These are phyloP conservation scores for Aspergillus ustus DNA, from an alignment of 2,329 filamentous ascomycete genomes.

Conservation along the genomic window DNA sequence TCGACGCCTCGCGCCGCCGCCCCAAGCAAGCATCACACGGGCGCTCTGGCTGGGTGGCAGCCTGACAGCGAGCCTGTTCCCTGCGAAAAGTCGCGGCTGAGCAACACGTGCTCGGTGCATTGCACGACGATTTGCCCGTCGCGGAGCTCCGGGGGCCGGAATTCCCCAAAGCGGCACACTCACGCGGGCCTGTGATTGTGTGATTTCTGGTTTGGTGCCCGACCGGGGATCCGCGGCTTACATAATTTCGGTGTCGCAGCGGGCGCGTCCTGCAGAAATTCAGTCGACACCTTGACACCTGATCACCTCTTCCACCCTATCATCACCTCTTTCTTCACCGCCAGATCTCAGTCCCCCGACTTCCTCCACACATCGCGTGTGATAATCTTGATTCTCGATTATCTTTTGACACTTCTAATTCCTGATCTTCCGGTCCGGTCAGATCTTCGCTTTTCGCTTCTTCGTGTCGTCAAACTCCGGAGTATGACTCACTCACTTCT, in stretches of 20 bases:
- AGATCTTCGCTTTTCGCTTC: constrained; percentile 11
- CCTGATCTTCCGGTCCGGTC: neutral
- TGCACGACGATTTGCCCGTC: neutral
- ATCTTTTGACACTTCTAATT: constrained; percentile 9
- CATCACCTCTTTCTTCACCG: constrained; percentile 23
- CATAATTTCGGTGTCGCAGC: constrained; percentile 28
- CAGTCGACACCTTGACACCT: neutral
- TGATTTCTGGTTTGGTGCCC: constrained; percentile 18
- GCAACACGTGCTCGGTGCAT: neutral
- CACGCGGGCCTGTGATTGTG: constrained; percentile 1
- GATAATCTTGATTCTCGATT: neutral
- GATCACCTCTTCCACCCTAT: constrained; percentile 19
- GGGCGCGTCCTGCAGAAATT: constrained; percentile 24
- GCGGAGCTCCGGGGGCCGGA: neutral
- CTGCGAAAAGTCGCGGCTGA: neutral
- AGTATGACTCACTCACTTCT: constrained; percentile 12
- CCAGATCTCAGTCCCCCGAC: constrained; percentile 16
- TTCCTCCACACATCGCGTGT: constrained; percentile 2
- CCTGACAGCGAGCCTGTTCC: neutral
- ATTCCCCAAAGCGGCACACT: neutral
- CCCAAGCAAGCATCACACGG: neutral
- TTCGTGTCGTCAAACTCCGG: constrained; percentile 1
- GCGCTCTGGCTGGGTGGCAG: neutral
- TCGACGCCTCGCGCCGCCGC: neutral
- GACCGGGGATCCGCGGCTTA: constrained; percentile 22